Conservation (phyloP, 306 rosid genomes). For the Corylus americana region DNA sequence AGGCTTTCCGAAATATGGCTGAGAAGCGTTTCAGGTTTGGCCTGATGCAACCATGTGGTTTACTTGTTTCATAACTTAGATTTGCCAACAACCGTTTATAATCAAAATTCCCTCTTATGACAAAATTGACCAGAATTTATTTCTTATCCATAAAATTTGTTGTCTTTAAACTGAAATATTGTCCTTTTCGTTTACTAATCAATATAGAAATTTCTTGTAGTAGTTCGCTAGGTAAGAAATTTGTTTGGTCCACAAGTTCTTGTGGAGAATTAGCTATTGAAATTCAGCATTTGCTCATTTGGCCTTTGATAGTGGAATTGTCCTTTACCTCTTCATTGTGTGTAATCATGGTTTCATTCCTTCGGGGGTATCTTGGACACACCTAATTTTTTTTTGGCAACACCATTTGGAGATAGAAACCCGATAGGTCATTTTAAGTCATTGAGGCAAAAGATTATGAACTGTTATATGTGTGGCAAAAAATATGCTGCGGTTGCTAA, state of each 20-base stretch:
- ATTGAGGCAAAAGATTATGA: not conserved
- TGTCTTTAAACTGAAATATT: not conserved
- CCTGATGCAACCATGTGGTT: conserved; percentile 13
- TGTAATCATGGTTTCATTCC: not conserved
- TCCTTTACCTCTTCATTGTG: not conserved
- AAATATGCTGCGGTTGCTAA: conserved; percentile 27
- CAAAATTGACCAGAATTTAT: not conserved
- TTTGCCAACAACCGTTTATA: conserved; percentile 1
- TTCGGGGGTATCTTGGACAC: not conserved
- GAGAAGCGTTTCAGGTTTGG: conserved; percentile 90
- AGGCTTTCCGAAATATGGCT: conserved; percentile 41
- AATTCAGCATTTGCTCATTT: not conserved
- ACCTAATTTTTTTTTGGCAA: not conserved
- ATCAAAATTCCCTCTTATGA: conserved; percentile 10
- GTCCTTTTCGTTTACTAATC: not conserved
- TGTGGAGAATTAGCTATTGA: not conserved
- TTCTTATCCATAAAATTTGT: conserved; percentile 8
- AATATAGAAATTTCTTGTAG: conserved; percentile 12
- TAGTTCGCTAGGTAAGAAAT: conserved; percentile 1
- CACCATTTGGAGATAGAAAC: not conserved
- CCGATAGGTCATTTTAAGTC: not conserved
- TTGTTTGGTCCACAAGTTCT: not conserved
- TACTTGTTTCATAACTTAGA: conserved; percentile 20
- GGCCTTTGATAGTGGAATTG: not conserved
- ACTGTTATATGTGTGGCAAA: not conserved